Evolutionary conservation across 257 asterid genomes (phyloP).

Genomic region (Solanum pimpinellifolium): DNA sequence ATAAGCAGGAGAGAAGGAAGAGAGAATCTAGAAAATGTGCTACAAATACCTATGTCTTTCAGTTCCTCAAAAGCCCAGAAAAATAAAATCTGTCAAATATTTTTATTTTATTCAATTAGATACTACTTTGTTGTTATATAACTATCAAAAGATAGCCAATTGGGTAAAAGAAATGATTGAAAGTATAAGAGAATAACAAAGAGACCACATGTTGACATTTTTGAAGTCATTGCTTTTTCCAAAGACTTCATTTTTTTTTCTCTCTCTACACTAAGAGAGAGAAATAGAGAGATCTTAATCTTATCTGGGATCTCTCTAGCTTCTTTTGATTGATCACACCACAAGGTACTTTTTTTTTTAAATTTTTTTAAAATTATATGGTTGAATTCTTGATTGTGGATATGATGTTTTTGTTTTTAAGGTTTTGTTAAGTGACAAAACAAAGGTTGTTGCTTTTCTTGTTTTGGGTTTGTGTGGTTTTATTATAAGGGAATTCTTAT

Average conservation of each 20-base stretch:
- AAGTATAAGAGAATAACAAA: not conserved
- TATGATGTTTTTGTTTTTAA: not conserved
- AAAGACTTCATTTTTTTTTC: conserved; percentile 24
- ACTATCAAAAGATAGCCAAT: conserved; percentile 20
- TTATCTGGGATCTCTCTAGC: conserved; percentile 30
- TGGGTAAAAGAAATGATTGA: conserved; percentile 33
- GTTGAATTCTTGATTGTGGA: not conserved
- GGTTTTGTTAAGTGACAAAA: conserved; percentile 5
- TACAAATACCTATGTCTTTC: conserved; percentile 32
- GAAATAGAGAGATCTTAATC: conserved; percentile 16
- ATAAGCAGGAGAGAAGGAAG: conserved; percentile 11
- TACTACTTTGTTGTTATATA: conserved; percentile 13
- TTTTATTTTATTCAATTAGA: not conserved
- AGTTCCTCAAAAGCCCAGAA: conserved; percentile 41
- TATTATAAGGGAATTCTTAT: conserved; percentile 17
- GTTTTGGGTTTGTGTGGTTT: conserved; percentile 19
- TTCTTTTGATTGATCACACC: conserved; percentile 12
- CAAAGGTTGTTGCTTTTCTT: conserved; percentile 18
- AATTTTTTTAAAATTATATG: not conserved
- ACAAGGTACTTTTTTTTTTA: not conserved
- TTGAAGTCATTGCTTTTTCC: conserved; percentile 42
- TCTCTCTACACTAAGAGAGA: conserved; percentile 9
- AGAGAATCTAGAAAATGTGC: conserved; percentile 50
- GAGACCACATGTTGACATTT: conserved; percentile 36
- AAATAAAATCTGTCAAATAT: conserved; percentile 1